Evolutionary conservation across 2,329 filamentous ascomycete species (phyloP), one percentile per base, ranked within the genome.

Genomic region (Hypocrella siamensis): DNA sequence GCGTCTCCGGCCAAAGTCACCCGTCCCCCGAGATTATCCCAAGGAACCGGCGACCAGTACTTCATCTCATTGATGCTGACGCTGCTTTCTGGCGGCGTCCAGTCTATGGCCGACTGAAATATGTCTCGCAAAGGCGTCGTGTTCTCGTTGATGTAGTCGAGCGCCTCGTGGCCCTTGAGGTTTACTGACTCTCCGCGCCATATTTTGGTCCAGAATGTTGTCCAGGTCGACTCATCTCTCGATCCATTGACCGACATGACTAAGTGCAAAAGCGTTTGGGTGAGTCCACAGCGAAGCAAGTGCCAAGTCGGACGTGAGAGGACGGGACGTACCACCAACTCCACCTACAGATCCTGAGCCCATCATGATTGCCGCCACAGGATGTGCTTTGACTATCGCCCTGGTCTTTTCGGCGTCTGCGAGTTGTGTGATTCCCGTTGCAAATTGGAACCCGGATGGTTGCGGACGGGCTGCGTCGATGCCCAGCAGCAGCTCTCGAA

Each of bases 1-100:
- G 56, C 54, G 31, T 59, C 56, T 10, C 56, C 56, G 1, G 51
- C 52, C 3, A 58, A 42, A n/a, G 55, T 57, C 10, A 53, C 44
- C 16, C 52, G 42, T 1, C 52, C 51, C 2, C 34, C 39, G 3
- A 35, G 40, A 16, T 50, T 53, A 17, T 52, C 42, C 44, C 50
- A 59, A 1, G 39, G 35, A 14, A 40, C 38, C 3, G 54, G 42
- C 10, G 46, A 34, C 55, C 54, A 58, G 34, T 53, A 52, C 26
- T 46, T 49, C 47, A 58, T 55, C 36, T 56, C 48, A 34, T 54
- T 46, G 11, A 53, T 41, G 30, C 45, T 42, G 19, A 50, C 47
- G 6, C 31, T 35, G 19, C 45, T 49, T 18, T 40, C 48, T 12
- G 49, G 44, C 1, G 48, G 46, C 2, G 53, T 54, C 52, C 47